Base-by-base conservation (phyloP, 164 flowering plant genomes). In the Vitis rotundifolia region DNA sequence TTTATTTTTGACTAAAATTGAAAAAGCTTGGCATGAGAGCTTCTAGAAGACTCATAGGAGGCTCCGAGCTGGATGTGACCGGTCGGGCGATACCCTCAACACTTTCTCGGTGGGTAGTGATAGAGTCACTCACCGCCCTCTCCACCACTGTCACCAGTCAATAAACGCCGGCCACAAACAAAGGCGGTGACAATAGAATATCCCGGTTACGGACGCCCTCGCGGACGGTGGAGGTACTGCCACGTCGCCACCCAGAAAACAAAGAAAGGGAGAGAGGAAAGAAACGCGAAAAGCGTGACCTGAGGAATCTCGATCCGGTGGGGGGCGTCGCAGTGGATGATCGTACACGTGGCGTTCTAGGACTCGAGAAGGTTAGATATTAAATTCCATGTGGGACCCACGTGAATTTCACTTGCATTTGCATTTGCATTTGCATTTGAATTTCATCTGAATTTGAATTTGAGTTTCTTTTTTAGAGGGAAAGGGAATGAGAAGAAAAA, bases 241-340 rank as follows among this genome's bases (percentile, higher is more conserved):
- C 78, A 70, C 78, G 74, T 70, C 74, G 8, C 12, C 19, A 64
- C 50, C 68, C 9, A 29, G 47, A 44, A 50, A 54, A 56, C 49
- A 64, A 15, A 60, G 44, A 37, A 6, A 37, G 44, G 7, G 44
- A 5, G 44, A 14, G 56, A 11, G 14, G 15, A 13, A 13, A 53
- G n/a, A 75, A 63, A 76, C 72, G 72, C 69, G 75, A 52, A 68
- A 63, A 28, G 79, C 66, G 65, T 71, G 79, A 67, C 18, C n/a
- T 50, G 47, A 63, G 70, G 71, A 70, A 60, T 62, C 71, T 61
- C 37, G 29, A 75, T n/a, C 51, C 70, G 59, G 68, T 52, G 19
- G 3, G 59, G 63, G 60, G 22, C 50, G 49, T 52, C 54, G 49
- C 16, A 15, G 29, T 2, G 51, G 44, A 9, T 19, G 2, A 2